Evolutionary conservation across 805 yeast genomes (phyloP).

Genomic region (Wickerhamiella sorbophila): DNA sequence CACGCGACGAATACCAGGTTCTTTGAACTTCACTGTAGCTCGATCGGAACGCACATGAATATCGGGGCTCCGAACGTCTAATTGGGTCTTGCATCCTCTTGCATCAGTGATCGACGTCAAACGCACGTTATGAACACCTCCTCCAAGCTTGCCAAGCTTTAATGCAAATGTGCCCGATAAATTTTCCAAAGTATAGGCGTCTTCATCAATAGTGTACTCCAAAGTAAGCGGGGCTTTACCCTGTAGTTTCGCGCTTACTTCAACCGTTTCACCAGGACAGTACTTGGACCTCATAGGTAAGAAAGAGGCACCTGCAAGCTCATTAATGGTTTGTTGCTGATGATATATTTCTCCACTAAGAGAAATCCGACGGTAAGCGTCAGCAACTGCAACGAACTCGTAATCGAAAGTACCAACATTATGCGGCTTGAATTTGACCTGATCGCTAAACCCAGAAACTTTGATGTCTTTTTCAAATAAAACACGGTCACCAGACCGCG

Average conservation of each 20-base stretch:
- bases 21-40: constrained; percentile 48
- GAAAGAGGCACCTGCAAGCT: constrained; percentile 30
- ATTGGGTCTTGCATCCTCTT: constrained; percentile 63
- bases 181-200: constrained; percentile 2
- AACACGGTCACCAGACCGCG: constrained; percentile 28
- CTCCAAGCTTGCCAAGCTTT: constrained; percentile 21
- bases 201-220: constrained; percentile 40
- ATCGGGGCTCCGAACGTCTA: constrained; percentile 45
- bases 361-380: constrained; percentile 27
- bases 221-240: constrained; percentile 75
- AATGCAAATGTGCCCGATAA: not conserved
- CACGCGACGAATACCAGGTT: constrained; percentile 24
- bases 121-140: constrained; percentile 60
- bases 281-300: constrained; percentile 20
- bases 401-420: constrained; percentile 72
- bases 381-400: constrained; percentile 50
- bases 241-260: constrained; percentile 43
- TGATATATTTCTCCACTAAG: constrained; percentile 14
- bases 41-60: constrained; percentile 40
- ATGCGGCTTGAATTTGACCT: constrained; percentile 60
- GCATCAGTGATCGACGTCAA: constrained; percentile 56
- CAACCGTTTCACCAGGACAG: constrained; percentile 35
- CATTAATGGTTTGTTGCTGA: constrained; percentile 24
- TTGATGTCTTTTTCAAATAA: constrained; percentile 21
- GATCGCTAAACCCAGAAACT: constrained; percentile 30